Evolutionary conservation across 2,329 filamentous ascomycete genomes (phyloP).

Genomic region (Keithomyces neogunnii): DNA sequence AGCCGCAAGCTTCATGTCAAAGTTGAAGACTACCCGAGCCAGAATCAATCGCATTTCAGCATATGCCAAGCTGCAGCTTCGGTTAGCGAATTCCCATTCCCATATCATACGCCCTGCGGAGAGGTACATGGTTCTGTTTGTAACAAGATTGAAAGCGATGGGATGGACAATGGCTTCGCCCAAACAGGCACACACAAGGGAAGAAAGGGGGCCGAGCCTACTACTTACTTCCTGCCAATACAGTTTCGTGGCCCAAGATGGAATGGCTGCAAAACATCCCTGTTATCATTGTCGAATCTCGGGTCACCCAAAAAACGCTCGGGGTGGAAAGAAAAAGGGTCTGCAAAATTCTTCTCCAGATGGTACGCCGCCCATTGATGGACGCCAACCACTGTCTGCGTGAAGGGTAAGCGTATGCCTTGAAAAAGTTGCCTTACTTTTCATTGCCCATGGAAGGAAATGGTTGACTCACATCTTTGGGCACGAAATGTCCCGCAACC

Average conservation of each 20-base stretch:
- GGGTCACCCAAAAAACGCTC: constrained; percentile 25
- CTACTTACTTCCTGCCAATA: constrained; percentile 21
- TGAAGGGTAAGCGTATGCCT: not conserved
- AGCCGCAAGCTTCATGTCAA: constrained; percentile 19
- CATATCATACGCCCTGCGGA: too few relatives aligned
- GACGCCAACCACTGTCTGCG: constrained; percentile 25
- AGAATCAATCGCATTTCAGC: constrained; percentile 21
- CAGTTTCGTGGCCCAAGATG: constrained; percentile 20
- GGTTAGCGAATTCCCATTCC: not conserved
- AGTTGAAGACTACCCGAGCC: constrained; percentile 16
- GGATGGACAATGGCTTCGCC: too few relatives aligned
- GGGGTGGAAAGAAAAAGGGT: constrained; percentile 25
- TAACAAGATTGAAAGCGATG: too few relatives aligned
- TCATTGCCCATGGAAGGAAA: not conserved
- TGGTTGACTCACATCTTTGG: constrained; percentile 18
- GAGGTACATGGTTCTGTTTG: not conserved
- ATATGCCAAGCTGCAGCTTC: constrained; percentile 18
- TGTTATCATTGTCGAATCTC: constrained; percentile 14
- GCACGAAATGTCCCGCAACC: constrained; percentile 21
- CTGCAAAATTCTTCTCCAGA: constrained; percentile 20
- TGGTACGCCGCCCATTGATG: constrained; percentile 25
- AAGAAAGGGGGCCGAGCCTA: not conserved
- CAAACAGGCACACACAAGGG: too few relatives aligned
- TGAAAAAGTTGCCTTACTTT: not conserved
- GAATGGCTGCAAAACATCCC: constrained; percentile 20